phyloP scores from a whole-genome alignment of 139 green algal species.

The Chlorella sp. region DNA sequence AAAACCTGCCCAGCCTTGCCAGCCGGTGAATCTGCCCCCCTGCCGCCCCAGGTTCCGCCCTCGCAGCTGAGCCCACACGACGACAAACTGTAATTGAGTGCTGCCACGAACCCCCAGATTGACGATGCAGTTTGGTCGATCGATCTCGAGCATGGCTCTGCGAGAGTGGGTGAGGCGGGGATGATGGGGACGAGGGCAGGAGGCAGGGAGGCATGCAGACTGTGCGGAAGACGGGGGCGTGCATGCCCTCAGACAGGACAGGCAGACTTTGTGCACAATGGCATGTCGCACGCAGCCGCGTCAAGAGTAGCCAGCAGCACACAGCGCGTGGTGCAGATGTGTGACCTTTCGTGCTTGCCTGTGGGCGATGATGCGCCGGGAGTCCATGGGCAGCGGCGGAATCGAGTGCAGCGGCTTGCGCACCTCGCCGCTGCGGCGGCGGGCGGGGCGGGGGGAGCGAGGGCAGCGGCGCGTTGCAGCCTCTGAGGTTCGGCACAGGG shows the following conservation, averaged over 20 bases:
- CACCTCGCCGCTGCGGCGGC: constrained; percentile 21
- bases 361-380: constrained; percentile 43
- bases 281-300: too few relatives aligned
- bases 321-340: too few relatives aligned
- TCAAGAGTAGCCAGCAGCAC: too few relatives aligned
- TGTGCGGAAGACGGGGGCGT: too few relatives aligned
- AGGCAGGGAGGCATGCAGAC: too few relatives aligned
- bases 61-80: constrained; percentile 39
- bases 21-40: not conserved
- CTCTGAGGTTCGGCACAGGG: too few relatives aligned
- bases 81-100: not conserved
- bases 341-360: too few relatives aligned
- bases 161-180: not conserved
- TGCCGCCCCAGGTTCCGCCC: constrained; percentile 2
- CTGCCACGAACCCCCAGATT: constrained; percentile 44
- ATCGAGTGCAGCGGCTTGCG: constrained; percentile 23
- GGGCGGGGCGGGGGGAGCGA: too few relatives aligned
- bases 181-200: not conserved
- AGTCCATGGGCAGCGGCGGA: constrained; percentile 21
- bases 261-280: too few relatives aligned
- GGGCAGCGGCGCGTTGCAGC: too few relatives aligned
- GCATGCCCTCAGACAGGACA: not conserved
- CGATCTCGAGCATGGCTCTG: constrained; percentile 47
- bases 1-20: not conserved
- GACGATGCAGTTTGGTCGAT: constrained; percentile 38